phyloP scores from a whole-genome alignment of 2,329 filamentous ascomycete species.

The Colletotrichum sp. region DNA sequence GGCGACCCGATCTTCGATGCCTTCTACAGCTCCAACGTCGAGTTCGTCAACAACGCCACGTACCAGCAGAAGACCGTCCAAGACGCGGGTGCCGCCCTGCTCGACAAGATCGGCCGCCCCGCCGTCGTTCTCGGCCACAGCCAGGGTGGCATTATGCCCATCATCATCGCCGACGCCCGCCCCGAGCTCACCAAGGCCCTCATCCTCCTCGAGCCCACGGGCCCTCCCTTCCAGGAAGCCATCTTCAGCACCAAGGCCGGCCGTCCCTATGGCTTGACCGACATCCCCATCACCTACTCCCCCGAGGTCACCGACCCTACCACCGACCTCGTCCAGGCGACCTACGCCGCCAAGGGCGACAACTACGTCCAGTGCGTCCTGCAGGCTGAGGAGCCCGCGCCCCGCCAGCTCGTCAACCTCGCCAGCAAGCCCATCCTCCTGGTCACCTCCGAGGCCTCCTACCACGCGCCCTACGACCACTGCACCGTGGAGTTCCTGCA shows the following conservation, averaged over 20 bases:
- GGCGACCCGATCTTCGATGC: constrained; percentile 46
- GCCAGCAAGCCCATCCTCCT: constrained; percentile 38
- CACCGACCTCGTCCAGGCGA: constrained; percentile 36
- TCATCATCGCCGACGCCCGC: constrained; percentile 45
- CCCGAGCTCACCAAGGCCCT: constrained; percentile 46
- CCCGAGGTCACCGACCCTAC: constrained; percentile 43
- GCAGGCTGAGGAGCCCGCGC: constrained; percentile 38
- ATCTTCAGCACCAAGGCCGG: constrained; percentile 38
- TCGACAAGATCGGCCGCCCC: constrained; percentile 47
- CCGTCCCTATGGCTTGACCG: constrained; percentile 50
- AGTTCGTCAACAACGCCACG: constrained; percentile 35
- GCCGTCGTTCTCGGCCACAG: constrained; percentile 49
- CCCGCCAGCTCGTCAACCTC: constrained; percentile 41
- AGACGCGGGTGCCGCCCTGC: constrained; percentile 43
- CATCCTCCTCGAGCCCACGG: constrained; percentile 50
- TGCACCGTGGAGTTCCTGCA: constrained; percentile 43
- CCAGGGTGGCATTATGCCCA: constrained; percentile 47
- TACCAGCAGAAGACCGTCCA: constrained; percentile 41
- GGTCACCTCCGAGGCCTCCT: constrained; percentile 47
- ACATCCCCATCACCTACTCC: constrained; percentile 52
- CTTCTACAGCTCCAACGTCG: constrained; percentile 45
- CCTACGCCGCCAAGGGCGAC: constrained; percentile 25
- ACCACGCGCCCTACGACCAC: constrained; percentile 51
- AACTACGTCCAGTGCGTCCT: constrained; percentile 32
- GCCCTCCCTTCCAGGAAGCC: constrained; percentile 51